Evolutionary conservation across 2,329 filamentous ascomycete species (phyloP), one percentile per base, ranked within the genome.

Genomic region (Pseudovirgaria hyperparasitica): DNA sequence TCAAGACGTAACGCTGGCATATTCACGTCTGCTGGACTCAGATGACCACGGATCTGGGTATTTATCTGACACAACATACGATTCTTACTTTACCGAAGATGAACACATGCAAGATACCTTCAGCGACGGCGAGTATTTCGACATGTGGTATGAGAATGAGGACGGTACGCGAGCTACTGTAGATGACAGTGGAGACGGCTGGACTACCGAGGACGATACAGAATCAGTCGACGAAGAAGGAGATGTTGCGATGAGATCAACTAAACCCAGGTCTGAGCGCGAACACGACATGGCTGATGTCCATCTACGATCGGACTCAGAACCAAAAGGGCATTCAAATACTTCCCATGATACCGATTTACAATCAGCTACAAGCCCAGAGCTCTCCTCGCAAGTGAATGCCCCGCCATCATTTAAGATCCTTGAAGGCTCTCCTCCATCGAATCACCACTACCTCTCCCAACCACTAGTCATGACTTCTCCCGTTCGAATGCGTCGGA

Each of bases 1-100:
- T 13, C 67, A 73, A 33, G 45, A 55, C 14, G 54, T 69, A 10
- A 47, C 60, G 2, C 51, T 70, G 11, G 57, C 66, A 5, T 58
- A 63, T 25, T 25, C 11, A 27, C 31, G 15, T 24, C 24, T n/a
- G 25, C n/a, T 22, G 7, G 32, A 36, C 11, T 27, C 16, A 2
- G 35, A 36, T 4, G 34, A 35, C 5, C 29, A 37, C 34, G 32
- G 10, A 13, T 31, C 19, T 12, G 41, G 43, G 17, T 32, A 39
- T 17, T 30, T 30, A n/a, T 22, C 27, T 12, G 34, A 40, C 19
- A 43, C 38, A 15, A 36, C 42, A 11, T 50, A 45, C 5, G 39
- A 43, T 8, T 46, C 52, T 5, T 44, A 48, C 9, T 46, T 43
- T 5, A 49, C 54, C 8, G 41, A 48, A 11, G 50, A 46, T 23